phyloP scores from a whole-genome alignment of 352 stramenopile genomes.

The Globisporangium echinulatum region DNA sequence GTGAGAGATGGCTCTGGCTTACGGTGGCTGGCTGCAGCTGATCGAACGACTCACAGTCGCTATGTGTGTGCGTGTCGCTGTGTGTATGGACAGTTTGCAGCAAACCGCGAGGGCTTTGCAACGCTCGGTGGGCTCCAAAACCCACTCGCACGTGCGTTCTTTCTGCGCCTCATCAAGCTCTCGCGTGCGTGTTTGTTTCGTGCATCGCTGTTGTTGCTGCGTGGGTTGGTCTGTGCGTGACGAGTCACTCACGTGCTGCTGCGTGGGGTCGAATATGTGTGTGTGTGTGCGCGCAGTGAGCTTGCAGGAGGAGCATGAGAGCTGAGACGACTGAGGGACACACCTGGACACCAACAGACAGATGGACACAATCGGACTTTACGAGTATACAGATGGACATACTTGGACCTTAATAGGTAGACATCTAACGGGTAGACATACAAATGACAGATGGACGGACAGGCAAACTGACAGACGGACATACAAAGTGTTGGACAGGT shows the following conservation, averaged over 20 bases:
- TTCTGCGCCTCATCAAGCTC: conserved; percentile 55
- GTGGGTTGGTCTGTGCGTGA: neutral
- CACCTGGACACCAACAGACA: too few species aligned
- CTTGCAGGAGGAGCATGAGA: neutral
- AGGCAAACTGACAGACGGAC: too few species aligned
- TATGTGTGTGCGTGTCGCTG: neutral
- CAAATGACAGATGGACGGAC: too few species aligned
- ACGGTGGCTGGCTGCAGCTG: neutral
- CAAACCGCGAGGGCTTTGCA: conserved; percentile 36
- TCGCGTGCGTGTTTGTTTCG: conserved; percentile 28
- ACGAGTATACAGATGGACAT: too few species aligned
- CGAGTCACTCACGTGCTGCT: too few species aligned
- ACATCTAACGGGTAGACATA: too few species aligned
- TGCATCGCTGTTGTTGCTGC: too few species aligned
- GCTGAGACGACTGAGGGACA: too few species aligned
- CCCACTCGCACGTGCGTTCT: conserved; percentile 45
- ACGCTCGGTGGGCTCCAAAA: conserved; percentile 23
- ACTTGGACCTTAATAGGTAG: too few species aligned
- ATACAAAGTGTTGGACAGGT: too few species aligned
- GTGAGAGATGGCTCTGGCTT: neutral
- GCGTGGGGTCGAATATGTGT: conserved; percentile 11
- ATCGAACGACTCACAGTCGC: neutral
- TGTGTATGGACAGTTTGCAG: conserved; percentile 36
- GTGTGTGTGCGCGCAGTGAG: conserved; percentile 5
- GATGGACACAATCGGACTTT: too few species aligned